Percentiles rank a stretch among this genome's conserved stretches.
Evolutionary conservation across 495 filamentous ascomycete species (phyloP).

Genomic region (Annulohypoxylon maeteangense): DNA sequence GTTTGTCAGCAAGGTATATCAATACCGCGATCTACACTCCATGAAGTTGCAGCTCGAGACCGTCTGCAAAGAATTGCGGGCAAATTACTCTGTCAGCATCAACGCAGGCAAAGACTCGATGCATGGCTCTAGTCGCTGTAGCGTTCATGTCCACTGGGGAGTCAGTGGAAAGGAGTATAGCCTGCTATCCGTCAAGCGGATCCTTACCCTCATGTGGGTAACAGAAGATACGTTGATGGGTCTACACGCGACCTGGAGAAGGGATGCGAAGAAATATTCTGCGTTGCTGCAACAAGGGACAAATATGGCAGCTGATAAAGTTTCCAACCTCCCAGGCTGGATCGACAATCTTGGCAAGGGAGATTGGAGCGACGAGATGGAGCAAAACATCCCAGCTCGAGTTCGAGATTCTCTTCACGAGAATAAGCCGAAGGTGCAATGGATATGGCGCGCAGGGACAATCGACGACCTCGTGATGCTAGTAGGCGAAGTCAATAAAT

Average conservation of each 20-base stretch:
- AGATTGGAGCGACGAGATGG: conserved; percentile 27
- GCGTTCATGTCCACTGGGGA: conserved; percentile 34
- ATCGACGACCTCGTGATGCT: conserved; percentile 29
- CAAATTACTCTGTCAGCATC: conserved; percentile 28
- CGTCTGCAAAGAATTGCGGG: conserved; percentile 14
- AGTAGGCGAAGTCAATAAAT: conserved; percentile 25
- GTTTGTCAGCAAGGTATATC: conserved; percentile 32
- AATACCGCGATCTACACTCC: conserved; percentile 11
- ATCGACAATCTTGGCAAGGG: conserved; percentile 12
- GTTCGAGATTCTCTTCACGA: conserved; percentile 13
- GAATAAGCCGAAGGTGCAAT: conserved; percentile 22
- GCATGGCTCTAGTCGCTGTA: conserved; percentile 25
- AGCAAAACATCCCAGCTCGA: conserved; percentile 22
- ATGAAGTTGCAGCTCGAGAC: conserved; percentile 21
- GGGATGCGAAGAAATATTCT: conserved; percentile 27
- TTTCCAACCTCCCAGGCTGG: conserved; percentile 22
- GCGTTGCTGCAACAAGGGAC: conserved; percentile 30
- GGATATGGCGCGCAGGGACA: conserved; percentile 33
- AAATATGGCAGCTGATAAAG: conserved; percentile 22
- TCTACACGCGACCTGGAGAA: conserved; percentile 33
- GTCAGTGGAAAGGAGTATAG: conserved; percentile 18
- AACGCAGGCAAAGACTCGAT: conserved; percentile 30
- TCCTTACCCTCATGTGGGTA: conserved; percentile 36
- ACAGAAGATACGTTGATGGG: conserved; percentile 30
- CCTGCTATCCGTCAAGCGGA: conserved; percentile 18